Evolutionary conservation across 345 rosid species (phyloP), one percentile per base, ranked within the genome.

Genomic region (Salix viminalis): DNA sequence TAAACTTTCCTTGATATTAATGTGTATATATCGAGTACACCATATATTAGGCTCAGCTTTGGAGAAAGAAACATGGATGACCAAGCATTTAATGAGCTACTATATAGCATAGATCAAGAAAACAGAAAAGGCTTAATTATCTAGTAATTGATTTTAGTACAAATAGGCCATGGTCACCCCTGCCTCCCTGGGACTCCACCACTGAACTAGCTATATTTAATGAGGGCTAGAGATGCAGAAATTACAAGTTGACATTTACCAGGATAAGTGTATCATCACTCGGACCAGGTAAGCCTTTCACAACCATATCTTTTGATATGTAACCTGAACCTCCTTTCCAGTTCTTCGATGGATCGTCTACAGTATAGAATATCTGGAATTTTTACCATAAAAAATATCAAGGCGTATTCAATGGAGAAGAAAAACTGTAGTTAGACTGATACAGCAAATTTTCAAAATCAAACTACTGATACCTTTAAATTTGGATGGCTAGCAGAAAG

Each of bases 271-370:
- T 75, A 67, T 95, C 97, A n/a, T 90, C 97, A 21, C 88, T 72
- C 12, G 99, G 98, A 68, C 73, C 72, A 41, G 98, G 97, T 78
- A 94, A 89, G 74, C 97, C 97, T 86, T 94, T 94, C 74, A 80
- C 30, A 39, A 65, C 88, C 90, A 89, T 90, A 70, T 91, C 97
- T 79, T 92, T 91, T 28, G 98, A 91, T 79, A 94, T 60, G 79
- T 85, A 92, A 42, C 98, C 98, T 58, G 52, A 80, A 52, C 98
- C 98, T 75, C 97, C 98, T 87, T 91, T 94, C 97, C 98, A 94
- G 67, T 72, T 91, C 83, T 90, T 91, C 11, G 94, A 76, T 23
- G 98, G 97, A 75, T 88, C 89, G 83, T 92, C 97, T 34, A 92
- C 97, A 8, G 97, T 92, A 79, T 91, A 94, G 87, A 86, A 92